phyloP scores from a whole-genome alignment of 805 yeast genomes.

The Nakazawaea peltata region DNA sequence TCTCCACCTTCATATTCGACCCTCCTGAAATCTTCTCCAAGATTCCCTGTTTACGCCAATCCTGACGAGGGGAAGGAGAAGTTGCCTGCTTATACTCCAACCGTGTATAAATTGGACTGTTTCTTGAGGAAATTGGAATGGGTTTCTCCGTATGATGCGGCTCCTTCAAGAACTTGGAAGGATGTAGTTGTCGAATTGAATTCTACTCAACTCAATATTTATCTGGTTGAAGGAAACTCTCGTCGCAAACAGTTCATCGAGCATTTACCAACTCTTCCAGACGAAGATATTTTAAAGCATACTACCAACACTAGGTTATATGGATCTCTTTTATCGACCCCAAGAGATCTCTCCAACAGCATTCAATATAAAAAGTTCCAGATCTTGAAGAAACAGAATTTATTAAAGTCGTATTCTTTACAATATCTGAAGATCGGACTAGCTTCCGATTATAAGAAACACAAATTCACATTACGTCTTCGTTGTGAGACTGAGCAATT shows the following conservation, averaged over 20 bases:
- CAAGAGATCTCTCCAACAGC: constrained; percentile 19
- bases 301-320: background rate
- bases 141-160: constrained; percentile 67
- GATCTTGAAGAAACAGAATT: constrained; percentile 22
- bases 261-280: constrained; percentile 11
- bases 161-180: constrained; percentile 66
- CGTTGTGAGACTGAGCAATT: constrained; percentile 83
- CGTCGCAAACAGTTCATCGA: constrained; percentile 3
- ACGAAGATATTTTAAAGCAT: constrained; percentile 18
- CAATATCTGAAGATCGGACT: constrained; percentile 82
- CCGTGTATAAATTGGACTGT: constrained; percentile 51
- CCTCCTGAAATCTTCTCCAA: constrained; percentile 26
- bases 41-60: constrained; percentile 25
- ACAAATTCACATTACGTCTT: constrained; percentile 58
- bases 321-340: constrained; percentile 20
- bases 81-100: constrained; percentile 61
- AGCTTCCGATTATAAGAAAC: constrained; percentile 77
- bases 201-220: constrained; percentile 78
- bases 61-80: constrained; percentile 24
- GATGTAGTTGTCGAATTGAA: constrained; percentile 64
- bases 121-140: constrained; percentile 66
- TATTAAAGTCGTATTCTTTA: constrained; percentile 64
- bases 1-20: constrained; percentile 28
- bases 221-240: constrained; percentile 28
- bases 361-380: constrained; percentile 14